Conservation (phyloP, 495 filamentous ascomycete genomes). For the Lepidopterella palustris region DNA sequence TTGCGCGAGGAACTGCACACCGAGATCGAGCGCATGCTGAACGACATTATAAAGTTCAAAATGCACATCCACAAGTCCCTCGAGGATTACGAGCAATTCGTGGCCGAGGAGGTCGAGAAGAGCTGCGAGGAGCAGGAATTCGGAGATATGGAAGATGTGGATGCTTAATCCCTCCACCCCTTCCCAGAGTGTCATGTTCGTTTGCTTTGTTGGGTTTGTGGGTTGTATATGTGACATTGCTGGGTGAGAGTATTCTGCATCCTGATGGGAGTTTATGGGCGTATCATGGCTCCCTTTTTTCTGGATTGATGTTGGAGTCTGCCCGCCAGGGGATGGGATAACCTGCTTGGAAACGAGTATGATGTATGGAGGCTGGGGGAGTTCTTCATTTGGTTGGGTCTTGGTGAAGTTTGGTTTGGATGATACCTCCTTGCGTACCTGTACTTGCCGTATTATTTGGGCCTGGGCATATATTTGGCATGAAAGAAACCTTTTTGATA, state of each 20-base stretch:
- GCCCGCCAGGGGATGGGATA: neutral
- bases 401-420: neutral
- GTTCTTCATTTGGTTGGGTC: neutral
- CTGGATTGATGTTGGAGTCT: neutral
- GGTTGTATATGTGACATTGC: too few species aligned
- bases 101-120: constrained; percentile 81
- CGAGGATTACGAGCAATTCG: constrained; percentile 88
- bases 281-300: neutral
- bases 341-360: too few species aligned
- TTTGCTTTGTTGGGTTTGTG: neutral
- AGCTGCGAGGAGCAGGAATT: constrained; percentile 47
- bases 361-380: neutral
- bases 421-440: too few species aligned
- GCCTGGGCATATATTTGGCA: too few species aligned
- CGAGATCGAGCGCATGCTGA: constrained; percentile 90
- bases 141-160: constrained; percentile 19
- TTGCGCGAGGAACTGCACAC: constrained; percentile 91
- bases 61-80: constrained; percentile 87
- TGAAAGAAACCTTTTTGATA: too few species aligned
- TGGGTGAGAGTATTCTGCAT: too few species aligned
- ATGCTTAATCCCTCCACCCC: neutral
- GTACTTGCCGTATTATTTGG: too few species aligned
- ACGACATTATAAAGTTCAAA: constrained; percentile 98
- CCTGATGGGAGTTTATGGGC: neutral
- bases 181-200: neutral